A percentile compares a stretch with the other conserved stretches of the same genome.
phyloP scores from a whole-genome alignment of 148 eudicot species.

The Cornus florida region DNA sequence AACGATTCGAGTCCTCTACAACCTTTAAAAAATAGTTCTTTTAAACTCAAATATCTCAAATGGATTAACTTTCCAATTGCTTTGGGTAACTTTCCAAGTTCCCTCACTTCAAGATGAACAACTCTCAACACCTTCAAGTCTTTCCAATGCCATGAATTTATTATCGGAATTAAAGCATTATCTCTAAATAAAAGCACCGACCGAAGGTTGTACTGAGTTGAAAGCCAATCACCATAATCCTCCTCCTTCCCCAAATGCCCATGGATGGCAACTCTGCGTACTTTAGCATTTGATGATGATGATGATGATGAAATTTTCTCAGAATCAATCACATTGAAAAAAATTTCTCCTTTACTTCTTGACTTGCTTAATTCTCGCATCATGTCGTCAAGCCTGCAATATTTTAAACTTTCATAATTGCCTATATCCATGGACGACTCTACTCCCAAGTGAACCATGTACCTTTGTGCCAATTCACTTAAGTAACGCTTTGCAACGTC shows the following conservation, averaged over 20 bases:
- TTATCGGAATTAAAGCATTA: no score
- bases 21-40: no score
- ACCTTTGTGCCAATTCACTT: conserved; percentile 3
- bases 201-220: no score
- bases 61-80: not conserved
- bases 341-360: not conserved
- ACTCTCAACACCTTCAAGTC: not conserved
- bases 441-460: not conserved
- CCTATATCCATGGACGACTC: no score
- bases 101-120: not conserved
- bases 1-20: no score
- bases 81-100: not conserved
- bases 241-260: no score
- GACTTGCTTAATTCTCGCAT: not conserved
- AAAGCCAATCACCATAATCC: no score
- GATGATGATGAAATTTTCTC: no score
- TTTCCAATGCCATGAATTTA: not conserved
- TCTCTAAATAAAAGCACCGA: no score
- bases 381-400: not conserved
- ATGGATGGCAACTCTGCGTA: no score
- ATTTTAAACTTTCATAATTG: not conserved
- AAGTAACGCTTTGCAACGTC: conserved; percentile 2
- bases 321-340: no score
- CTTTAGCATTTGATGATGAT: not conserved
- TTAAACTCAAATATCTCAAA: no score